phyloP scores from a whole-genome alignment of 2,329 filamentous ascomycete species.

The Coccinonectria pachysandricola region DNA sequence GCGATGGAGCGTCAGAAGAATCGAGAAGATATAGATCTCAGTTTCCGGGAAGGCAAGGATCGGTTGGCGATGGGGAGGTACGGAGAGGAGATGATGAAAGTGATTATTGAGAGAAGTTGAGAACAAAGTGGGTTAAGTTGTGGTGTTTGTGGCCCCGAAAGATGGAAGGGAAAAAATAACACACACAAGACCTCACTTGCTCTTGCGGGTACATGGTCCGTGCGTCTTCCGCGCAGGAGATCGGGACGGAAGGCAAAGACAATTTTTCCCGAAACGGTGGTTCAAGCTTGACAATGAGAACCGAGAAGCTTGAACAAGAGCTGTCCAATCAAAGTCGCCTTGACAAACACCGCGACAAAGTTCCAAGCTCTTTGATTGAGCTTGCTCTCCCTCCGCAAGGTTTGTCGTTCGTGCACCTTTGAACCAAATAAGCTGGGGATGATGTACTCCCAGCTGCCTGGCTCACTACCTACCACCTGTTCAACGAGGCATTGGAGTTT shows the following conservation, averaged over 20 bases:
- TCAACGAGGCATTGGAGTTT: no score
- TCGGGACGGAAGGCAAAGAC: background rate
- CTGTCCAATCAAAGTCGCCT: conserved; percentile 3
- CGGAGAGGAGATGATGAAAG: conserved; percentile 2
- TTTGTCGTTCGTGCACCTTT: no score
- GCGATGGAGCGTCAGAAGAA: conserved; percentile 2
- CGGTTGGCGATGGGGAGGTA: conserved; percentile 3
- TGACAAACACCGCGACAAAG: no score
- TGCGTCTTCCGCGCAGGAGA: conserved; percentile 2
- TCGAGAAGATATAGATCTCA: conserved; percentile 5
- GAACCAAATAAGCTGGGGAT: no score
- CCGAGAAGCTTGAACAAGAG: no score
- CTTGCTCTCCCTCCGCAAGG: no score
- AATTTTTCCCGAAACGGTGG: background rate
- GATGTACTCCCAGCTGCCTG: no score
- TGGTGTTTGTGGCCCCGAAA: conserved; percentile 6
- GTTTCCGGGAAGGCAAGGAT: conserved; percentile 11
- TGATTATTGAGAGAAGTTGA: conserved; percentile 5
- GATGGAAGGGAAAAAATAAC: conserved; percentile 5
- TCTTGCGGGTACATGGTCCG: conserved; percentile 4
- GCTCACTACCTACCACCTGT: no score
- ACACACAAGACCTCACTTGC: conserved; percentile 4
- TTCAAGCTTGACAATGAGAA: no score
- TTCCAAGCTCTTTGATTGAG: no score
- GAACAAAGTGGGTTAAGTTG: conserved; percentile 8